A percentile compares a stretch with the other conserved stretches of the same genome.
phyloP scores from a whole-genome alignment of 768 basidiomycete genomes.

The Porphyrellus cyaneotinctus region DNA sequence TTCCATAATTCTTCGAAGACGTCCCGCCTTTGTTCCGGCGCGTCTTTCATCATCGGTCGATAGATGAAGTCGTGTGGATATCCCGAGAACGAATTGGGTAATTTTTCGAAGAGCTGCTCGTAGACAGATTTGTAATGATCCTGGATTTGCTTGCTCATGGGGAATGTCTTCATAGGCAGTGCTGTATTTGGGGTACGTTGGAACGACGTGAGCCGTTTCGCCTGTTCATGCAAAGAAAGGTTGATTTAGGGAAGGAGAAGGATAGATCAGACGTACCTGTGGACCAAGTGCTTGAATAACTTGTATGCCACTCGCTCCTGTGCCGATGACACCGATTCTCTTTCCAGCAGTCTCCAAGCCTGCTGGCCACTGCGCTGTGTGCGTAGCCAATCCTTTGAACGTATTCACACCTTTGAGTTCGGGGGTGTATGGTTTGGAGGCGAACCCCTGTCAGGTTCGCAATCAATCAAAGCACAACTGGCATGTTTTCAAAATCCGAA shows the following conservation, averaged over 20 bases:
- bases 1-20: constrained; percentile 8
- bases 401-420: neutral
- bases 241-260: neutral
- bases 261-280: neutral
- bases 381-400: constrained; percentile 4
- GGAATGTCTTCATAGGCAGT: constrained; percentile 5
- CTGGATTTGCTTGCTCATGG: constrained; percentile 8
- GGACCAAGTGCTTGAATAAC: constrained; percentile 4
- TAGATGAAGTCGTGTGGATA: neutral
- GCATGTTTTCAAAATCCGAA: neutral
- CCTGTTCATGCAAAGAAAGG: neutral
- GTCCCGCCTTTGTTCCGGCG: constrained; percentile 1
- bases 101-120: constrained; percentile 4
- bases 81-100: constrained; percentile 1
- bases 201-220: constrained; percentile 6
- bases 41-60: constrained; percentile 11
- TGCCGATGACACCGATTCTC: constrained; percentile 9
- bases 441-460: neutral
- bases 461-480: neutral
- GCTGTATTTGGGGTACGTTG: constrained; percentile 10
- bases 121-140: constrained; percentile 7
- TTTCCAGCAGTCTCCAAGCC: constrained; percentile 4
- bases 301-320: constrained; percentile 8
- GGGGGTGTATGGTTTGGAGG: constrained; percentile 8
- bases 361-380: constrained; percentile 8